A percentile compares a stretch with the other conserved stretches of the same genome.
These are phyloP conservation scores for Xylaria castorea DNA, from an alignment of 495 filamentous ascomycete genomes.

Conservation along the genomic window DNA sequence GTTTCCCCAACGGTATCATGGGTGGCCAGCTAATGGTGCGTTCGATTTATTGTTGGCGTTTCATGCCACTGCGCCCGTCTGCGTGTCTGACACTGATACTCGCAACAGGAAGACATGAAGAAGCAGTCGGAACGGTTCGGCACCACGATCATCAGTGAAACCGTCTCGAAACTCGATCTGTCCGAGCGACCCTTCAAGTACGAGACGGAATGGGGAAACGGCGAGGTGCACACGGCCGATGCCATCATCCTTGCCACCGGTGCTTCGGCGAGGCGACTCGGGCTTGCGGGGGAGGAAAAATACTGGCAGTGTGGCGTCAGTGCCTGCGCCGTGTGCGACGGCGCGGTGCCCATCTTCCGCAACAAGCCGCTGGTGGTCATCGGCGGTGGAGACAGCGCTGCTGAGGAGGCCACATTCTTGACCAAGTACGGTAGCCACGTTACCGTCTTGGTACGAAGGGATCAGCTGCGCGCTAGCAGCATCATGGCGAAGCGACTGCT, in stretches of 20 bases:
- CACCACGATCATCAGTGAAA: constrained; percentile 90
- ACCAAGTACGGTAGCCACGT: constrained; percentile 97
- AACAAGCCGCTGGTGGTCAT: constrained; percentile 96
- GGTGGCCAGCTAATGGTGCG: constrained; percentile 82
- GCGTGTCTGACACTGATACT: constrained; percentile 23
- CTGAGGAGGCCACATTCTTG: constrained; percentile 96
- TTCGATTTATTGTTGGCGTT: background rate
- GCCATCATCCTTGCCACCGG: constrained; percentile 94
- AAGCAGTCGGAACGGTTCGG: constrained; percentile 89
- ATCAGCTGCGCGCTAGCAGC: constrained; percentile 83
- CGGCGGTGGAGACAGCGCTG: constrained; percentile 94
- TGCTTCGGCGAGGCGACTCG: constrained; percentile 82
- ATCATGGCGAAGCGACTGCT: constrained; percentile 90
- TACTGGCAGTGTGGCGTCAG: constrained; percentile 98
- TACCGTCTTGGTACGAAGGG: constrained; percentile 87
- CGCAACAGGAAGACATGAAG: constrained; percentile 80
- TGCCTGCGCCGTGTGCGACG: constrained; percentile 97
- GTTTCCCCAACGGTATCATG: constrained; percentile 87
- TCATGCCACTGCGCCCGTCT: background rate
- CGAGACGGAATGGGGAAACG: constrained; percentile 82
- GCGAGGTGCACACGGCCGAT: constrained; percentile 82
- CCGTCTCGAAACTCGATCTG: constrained; percentile 86
- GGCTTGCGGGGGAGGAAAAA: constrained; percentile 86
- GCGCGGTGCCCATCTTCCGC: constrained; percentile 95
- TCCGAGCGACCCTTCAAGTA: constrained; percentile 87